A percentile compares a stretch with the other conserved stretches of the same genome.
These are phyloP conservation scores for Asterochloris sp. DNA, from an alignment of 139 green algal species.

Conservation along the genomic window DNA sequence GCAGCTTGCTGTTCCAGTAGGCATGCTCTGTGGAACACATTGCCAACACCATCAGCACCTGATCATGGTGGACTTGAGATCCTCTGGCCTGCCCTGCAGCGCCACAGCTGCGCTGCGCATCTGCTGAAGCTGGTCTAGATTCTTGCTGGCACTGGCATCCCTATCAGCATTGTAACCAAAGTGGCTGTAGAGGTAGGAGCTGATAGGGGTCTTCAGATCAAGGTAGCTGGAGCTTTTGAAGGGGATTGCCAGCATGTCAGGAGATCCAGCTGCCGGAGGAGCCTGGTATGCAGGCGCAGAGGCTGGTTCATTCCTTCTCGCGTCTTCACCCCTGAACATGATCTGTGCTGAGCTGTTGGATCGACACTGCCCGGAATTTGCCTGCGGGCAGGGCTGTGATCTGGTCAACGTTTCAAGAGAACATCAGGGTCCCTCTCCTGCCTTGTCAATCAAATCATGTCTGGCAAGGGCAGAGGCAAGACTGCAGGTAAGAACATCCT, in stretches of 20 bases:
- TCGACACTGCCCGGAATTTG: no score
- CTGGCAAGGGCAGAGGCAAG: no score
- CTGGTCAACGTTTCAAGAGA: no score
- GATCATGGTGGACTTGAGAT: constrained; percentile 1
- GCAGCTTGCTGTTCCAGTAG: no score
- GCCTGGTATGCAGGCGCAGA: neutral
- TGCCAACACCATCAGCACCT: neutral
- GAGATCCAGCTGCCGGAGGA: neutral
- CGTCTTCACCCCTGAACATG: constrained; percentile 12
- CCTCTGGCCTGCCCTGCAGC: neutral
- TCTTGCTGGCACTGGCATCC: neutral
- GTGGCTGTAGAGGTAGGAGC: constrained; percentile 1
- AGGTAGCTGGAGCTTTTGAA: constrained; percentile 11
- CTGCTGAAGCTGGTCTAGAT: constrained; percentile 6
- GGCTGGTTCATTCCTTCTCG: constrained; percentile 1
- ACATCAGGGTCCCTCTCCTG: no score
- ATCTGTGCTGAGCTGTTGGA: no score
- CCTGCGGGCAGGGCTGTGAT: no score
- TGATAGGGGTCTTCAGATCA: constrained; percentile 1
- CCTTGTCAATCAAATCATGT: no score
- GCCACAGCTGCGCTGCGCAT: constrained; percentile 2
- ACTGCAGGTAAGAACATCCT: no score
- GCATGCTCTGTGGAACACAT: no score
- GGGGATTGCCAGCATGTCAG: constrained; percentile 8
- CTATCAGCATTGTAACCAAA: constrained; percentile 2